Evolutionary conservation across 2,329 filamentous ascomycete genomes (phyloP), one percentile per base, ranked within the genome.

Genomic region (Zasmidium cellare): DNA sequence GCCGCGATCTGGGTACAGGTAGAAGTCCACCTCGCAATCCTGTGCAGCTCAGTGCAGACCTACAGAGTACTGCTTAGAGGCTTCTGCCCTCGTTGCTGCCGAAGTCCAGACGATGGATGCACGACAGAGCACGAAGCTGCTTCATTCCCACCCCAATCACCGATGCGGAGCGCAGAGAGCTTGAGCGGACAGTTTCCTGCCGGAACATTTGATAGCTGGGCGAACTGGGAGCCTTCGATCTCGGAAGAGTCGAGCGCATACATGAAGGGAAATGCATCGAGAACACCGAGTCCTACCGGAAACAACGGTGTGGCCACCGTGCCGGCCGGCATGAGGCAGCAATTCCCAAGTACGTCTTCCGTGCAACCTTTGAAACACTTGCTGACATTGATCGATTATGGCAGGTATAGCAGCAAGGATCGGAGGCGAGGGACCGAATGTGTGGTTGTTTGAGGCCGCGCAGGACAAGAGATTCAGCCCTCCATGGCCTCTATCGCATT

Each of bases 61-160:
- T 59, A 61, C 56, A 61, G 57, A 38, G 58, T 60, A 24, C 49
- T 62, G 3, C 44, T 59, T 23, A 57, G 55, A 54, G 56, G 50
- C 19, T 24, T 55, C 50, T 61, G 41, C 23, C 58, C 58, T 2
- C 31, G 35, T 25, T 56, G 52, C 41, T 58, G 47, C 16, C 25
- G 49, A 3, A 51, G 51, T 45, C 44, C 51, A 16, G 41, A 20
- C 22, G 58, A 60, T 28, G 48, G 47, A 7, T 51, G 45, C 28
- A 25, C 47, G 3, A 18, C 18, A 6, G 45, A 45, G 19, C 53
- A 55, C 25, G 23, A 24, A 35, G n/a, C 9, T n/a, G 23, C 31
- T 9, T 12, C 45, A 16, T 48, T 48, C 19, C 49, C 54, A 6
- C 53, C 56, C 3, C 25, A 48, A 38, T 41, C n/a, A 14, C 45